These are phyloP conservation scores for Alternaria panax DNA, from an alignment of 2,329 filamentous ascomycete species.

Conservation along the genomic window DNA sequence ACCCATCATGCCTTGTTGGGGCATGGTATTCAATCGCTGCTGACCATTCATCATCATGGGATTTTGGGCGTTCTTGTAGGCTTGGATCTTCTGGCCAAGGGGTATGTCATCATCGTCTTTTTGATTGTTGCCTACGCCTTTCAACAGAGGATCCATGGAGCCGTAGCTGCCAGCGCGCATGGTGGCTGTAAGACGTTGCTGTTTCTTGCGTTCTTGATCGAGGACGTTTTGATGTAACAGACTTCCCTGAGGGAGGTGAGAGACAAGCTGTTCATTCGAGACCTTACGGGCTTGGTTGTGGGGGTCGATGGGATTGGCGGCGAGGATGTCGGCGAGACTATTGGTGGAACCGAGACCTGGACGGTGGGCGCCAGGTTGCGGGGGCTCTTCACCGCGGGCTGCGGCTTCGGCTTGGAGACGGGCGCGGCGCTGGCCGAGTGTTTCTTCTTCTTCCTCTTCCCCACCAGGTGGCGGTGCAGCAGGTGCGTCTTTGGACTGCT, in stretches of 20 bases:
- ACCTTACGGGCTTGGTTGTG: constrained; percentile 46
- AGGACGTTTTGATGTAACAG: constrained; percentile 51
- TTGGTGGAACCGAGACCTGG: constrained; percentile 54
- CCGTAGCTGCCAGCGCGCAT: constrained; percentile 42
- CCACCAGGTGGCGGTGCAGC: constrained; percentile 26
- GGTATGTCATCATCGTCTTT: constrained; percentile 40
- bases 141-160: constrained; percentile 39
- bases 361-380: constrained; percentile 30
- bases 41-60: constrained; percentile 25
- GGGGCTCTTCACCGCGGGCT: constrained; percentile 49
- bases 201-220: constrained; percentile 48
- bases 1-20: constrained; percentile 26
- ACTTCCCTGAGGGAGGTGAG: constrained; percentile 49
- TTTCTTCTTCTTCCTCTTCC: constrained; percentile 70
- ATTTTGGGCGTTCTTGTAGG: constrained; percentile 46
- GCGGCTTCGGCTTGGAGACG: constrained; percentile 76
- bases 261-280: constrained; percentile 44
- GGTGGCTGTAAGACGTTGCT: constrained; percentile 45
- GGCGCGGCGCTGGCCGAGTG: constrained; percentile 76
- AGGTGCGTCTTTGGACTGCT: constrained; percentile 33
- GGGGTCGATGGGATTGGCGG: constrained; percentile 59
- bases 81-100: constrained; percentile 45
- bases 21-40: constrained; percentile 22
- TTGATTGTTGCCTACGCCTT: constrained; percentile 31
- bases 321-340: constrained; percentile 69